A percentile compares a stretch with the other conserved stretches of the same genome.
Conservation (phyloP, 768 basidiomycete species). For the Vararia minispora region DNA sequence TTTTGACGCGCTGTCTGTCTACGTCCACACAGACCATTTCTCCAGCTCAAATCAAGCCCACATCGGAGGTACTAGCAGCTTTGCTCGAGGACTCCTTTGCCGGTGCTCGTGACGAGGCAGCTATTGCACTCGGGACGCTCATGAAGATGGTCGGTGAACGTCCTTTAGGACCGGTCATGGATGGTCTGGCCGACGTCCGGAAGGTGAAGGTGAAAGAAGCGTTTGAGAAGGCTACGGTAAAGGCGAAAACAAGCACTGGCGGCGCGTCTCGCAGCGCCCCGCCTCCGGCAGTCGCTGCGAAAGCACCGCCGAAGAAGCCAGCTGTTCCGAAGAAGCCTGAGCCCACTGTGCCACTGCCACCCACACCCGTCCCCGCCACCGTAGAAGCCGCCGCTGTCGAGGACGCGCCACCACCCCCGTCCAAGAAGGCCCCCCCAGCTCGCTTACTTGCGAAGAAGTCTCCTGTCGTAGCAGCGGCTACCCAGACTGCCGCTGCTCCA, state of each 20-base stretch:
- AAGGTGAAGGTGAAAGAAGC: conserved; percentile 93
- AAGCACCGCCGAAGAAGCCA: too few species aligned
- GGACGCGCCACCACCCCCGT: conserved; percentile 21
- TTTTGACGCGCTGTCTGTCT: conserved; percentile 68
- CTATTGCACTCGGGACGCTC: conserved; percentile 73
- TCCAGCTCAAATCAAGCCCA: conserved; percentile 65
- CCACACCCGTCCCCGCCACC: conserved; percentile 20
- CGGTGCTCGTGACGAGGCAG: conserved; percentile 85
- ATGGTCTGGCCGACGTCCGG: conserved; percentile 74
- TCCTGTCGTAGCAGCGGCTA: conserved; percentile 23
- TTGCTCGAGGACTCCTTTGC: conserved; percentile 85
- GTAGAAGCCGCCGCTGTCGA: conserved; percentile 20
- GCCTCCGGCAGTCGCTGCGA: conserved; percentile 35
- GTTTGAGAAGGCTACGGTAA: conserved; percentile 85
- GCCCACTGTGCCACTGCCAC: too few species aligned
- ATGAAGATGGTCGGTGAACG: conserved; percentile 98
- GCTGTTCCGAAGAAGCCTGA: conserved; percentile 11
- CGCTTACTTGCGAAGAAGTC: conserved; percentile 49
- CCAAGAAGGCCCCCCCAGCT: conserved; percentile 30
- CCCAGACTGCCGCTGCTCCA: conserved; percentile 17
- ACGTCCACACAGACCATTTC: conserved; percentile 60
- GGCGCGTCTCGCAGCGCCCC: too few species aligned
- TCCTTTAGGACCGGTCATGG: conserved; percentile 77
- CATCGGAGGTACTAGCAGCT: conserved; percentile 63
- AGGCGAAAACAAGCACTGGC: conserved; percentile 59